These are phyloP conservation scores for Phytophthora hibernalis DNA, from an alignment of 352 stramenopile species.

Conservation along the genomic window DNA sequence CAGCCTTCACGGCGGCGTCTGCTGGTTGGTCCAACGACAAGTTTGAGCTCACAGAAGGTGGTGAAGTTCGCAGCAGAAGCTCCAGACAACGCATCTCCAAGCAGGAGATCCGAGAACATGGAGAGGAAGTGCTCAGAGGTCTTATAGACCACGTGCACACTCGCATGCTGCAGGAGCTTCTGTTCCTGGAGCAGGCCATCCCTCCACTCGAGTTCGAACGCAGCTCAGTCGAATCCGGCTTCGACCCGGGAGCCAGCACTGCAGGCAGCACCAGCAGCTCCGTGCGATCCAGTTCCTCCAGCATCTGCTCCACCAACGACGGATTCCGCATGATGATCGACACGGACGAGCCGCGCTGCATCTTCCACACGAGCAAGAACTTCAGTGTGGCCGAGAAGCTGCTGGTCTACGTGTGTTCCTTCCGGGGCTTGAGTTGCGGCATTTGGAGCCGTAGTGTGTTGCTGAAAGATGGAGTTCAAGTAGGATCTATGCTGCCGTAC, in stretches of 20 bases:
- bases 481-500: constrained; percentile 91
- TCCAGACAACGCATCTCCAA: constrained; percentile 70
- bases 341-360: constrained; percentile 77
- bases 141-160: constrained; percentile 82
- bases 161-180: constrained; percentile 81
- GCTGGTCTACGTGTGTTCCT: constrained; percentile 86
- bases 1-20: constrained; percentile 45
- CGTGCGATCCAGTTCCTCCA: constrained; percentile 78
- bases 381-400: constrained; percentile 80
- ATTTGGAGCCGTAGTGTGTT: constrained; percentile 90
- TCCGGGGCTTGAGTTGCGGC: constrained; percentile 77
- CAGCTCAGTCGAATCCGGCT: constrained; percentile 55
- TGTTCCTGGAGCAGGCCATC: constrained; percentile 84
- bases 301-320: constrained; percentile 82
- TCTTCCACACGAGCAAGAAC: constrained; percentile 85
- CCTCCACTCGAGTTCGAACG: constrained; percentile 70
- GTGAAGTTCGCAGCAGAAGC: constrained; percentile 58
- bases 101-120: constrained; percentile 69
- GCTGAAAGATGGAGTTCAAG: constrained; percentile 86
- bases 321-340: constrained; percentile 87
- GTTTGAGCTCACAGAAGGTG: constrained; percentile 66
- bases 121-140: constrained; percentile 69
- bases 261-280: constrained; percentile 36
- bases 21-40: constrained; percentile 60
- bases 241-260: constrained; percentile 48